phyloP scores from a whole-genome alignment of 768 basidiomycete species.

The Lentinula boryana region DNA sequence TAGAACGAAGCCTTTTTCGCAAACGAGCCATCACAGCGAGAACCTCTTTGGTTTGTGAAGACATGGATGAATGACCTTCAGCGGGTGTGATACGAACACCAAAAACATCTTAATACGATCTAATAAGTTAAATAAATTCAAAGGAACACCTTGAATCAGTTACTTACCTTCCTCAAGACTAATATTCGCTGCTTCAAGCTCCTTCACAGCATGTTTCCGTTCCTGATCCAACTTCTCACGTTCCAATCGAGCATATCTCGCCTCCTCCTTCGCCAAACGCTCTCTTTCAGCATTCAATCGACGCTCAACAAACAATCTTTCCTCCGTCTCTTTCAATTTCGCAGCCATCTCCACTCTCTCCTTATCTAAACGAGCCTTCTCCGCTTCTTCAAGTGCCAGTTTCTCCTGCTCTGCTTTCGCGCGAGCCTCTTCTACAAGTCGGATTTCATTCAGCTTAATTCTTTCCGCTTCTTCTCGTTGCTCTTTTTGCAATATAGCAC shows the following conservation, averaged over 20 bases:
- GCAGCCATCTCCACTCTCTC: conserved; percentile 20
- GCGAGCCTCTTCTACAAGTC: conserved; percentile 12
- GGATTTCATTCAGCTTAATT: not conserved
- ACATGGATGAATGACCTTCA: conserved; percentile 21
- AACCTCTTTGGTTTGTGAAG: conserved; percentile 36
- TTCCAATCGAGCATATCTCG: conserved; percentile 15
- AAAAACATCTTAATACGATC: conserved; percentile 48
- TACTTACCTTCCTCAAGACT: conserved; percentile 10
- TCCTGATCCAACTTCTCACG: conserved; percentile 15
- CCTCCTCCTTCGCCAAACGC: conserved; percentile 16
- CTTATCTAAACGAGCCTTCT: conserved; percentile 13
- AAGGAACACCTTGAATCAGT: too few species aligned
- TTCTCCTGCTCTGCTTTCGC: conserved; percentile 12
- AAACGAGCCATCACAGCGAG: conserved; percentile 45
- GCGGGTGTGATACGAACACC: conserved; percentile 33
- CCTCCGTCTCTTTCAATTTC: conserved; percentile 13
- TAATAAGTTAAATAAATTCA: not conserved
- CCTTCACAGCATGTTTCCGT: conserved; percentile 10
- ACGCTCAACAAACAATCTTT: conserved; percentile 6
- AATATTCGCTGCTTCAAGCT: conserved; percentile 13
- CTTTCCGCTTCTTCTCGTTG: conserved; percentile 1
- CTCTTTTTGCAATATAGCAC: conserved; percentile 4
- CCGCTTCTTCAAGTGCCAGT: conserved; percentile 15
- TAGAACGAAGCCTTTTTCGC: conserved; percentile 53
- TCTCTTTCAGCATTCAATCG: conserved; percentile 14